Evolutionary conservation across 306 rosid species (phyloP).

Genomic region (Casuarina glauca): DNA sequence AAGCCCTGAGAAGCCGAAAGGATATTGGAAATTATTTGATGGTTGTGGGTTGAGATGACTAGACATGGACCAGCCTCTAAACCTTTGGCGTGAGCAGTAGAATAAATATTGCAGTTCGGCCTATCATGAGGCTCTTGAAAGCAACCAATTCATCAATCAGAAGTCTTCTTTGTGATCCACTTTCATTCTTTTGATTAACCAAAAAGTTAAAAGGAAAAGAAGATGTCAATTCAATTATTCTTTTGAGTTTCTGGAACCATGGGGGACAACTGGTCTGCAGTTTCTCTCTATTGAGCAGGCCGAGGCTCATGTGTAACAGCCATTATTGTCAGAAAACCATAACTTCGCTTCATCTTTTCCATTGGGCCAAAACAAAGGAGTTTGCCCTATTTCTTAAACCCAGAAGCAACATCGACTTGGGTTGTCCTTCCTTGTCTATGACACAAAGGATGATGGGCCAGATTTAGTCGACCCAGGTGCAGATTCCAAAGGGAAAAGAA

Average conservation of each 20-base stretch:
- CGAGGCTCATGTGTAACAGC: neutral
- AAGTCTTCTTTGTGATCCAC: slow-evolving; percentile 6
- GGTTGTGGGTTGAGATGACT: slow-evolving; percentile 21
- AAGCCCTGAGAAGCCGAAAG: neutral
- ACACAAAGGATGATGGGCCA: neutral
- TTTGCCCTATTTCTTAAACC: neutral
- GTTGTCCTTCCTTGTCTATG: too few species aligned
- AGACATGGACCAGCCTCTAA: slow-evolving; percentile 19
- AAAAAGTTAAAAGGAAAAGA: neutral
- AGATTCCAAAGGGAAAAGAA: neutral
- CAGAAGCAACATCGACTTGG: neutral
- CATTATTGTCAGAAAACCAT: neutral
- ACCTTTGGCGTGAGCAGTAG: neutral
- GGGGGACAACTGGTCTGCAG: too few species aligned
- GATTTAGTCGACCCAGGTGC: neutral
- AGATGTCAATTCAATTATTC: neutral
- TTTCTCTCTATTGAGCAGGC: too few species aligned
- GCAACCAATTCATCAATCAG: neutral
- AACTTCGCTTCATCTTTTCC: neutral
- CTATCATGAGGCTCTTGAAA: neutral
- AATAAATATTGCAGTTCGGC: neutral
- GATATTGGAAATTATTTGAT: neutral
- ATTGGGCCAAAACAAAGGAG: neutral
- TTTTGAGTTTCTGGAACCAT: too few species aligned
- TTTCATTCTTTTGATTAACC: neutral